Base-by-base conservation (phyloP, 345 rosid genomes). In the Rhizophora apiculata region DNA sequence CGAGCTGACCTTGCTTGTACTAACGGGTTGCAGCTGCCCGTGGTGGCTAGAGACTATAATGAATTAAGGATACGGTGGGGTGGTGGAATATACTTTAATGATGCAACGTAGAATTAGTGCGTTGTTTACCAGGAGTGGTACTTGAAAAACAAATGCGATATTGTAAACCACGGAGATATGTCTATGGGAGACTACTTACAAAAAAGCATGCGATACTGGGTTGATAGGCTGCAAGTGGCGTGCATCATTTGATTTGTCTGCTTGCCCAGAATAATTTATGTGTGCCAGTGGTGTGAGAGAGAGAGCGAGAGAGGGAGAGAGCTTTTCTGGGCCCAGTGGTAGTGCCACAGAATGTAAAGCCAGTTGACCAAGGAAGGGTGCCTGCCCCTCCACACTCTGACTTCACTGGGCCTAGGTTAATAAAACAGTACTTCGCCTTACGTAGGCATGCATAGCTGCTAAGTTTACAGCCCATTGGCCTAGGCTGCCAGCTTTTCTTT, bases 191-290 rank as follows among this genome's bases (percentile, higher is more conserved):
- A 19, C 51, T 64, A 68, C 59, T 65, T 63, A 30, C 57, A 32
- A 11, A 51, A 62, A 11, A 52, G 72, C 82, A 80, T 69, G 78
- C 78, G 88, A 71, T 18, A 48, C 39, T 13, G 56, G 27, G 75
- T 15, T 53, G 63, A 51, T 24, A 31, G 30, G 43, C 20, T 19
- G 24, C 49, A 15, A 43, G 19, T 3, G 31, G 18, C 1, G 30
- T 64, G 75, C 72, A 79, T 81, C 68, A 71, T 77, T 56, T 81
- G 68, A 68, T 60, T 68, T 69, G 55, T 3, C 32, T 27, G 26
- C n/a, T n/a, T 22, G 21, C 18, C 18, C 66, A 20, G 48, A 72
- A 62, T 67, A 60, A 67, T 46, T 63, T 62, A 46, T 57, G 59
- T 32, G 4, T 24, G 27, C 57, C 31, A 20, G 60, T 8, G 19